Evolutionary conservation across 257 asterid species (phyloP).

Genomic region (Orobanche coerulescens): DNA sequence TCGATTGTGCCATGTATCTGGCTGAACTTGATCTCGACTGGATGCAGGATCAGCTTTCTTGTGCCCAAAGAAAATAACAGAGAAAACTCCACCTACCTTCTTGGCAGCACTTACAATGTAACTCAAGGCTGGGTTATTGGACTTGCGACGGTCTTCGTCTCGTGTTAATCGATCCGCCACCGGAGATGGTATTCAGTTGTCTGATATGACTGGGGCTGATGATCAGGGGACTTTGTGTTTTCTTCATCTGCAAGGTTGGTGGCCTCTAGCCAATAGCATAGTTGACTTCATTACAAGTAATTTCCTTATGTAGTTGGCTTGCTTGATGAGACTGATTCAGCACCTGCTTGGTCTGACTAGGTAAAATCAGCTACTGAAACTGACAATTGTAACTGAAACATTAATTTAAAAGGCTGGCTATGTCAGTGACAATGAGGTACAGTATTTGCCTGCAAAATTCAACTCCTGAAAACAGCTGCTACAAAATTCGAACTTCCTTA

Average conservation of each 20-base stretch:
- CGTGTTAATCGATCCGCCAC: background rate
- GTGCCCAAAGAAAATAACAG: conserved; percentile 25
- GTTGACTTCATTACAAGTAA: too few relatives aligned
- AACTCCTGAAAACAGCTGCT: too few relatives aligned
- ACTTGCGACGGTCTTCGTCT: conserved; percentile 15
- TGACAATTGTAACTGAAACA: background rate
- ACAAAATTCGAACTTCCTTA: too few relatives aligned
- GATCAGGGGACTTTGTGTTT: conserved; percentile 31
- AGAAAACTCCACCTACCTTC: conserved; percentile 26
- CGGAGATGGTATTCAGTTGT: conserved; percentile 24
- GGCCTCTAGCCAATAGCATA: too few relatives aligned
- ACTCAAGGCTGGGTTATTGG: conserved; percentile 19
- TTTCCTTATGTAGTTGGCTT: background rate
- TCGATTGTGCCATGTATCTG: conserved; percentile 11
- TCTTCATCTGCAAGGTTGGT: conserved; percentile 23
- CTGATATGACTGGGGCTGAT: conserved; percentile 29
- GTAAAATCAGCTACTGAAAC: too few relatives aligned
- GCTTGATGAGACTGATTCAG: conserved; percentile 24
- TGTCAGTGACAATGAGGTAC: too few relatives aligned
- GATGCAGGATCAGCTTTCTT: too few relatives aligned
- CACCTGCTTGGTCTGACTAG: conserved; percentile 5
- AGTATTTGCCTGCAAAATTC: conserved; percentile 15
- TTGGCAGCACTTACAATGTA: conserved; percentile 29
- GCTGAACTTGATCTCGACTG: conserved; percentile 16
- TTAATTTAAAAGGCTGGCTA: too few relatives aligned